Evolutionary conservation across 805 yeast genomes (phyloP), one percentile per base, ranked within the genome.

Genomic region (Wickerhamiella sergipiensis): DNA sequence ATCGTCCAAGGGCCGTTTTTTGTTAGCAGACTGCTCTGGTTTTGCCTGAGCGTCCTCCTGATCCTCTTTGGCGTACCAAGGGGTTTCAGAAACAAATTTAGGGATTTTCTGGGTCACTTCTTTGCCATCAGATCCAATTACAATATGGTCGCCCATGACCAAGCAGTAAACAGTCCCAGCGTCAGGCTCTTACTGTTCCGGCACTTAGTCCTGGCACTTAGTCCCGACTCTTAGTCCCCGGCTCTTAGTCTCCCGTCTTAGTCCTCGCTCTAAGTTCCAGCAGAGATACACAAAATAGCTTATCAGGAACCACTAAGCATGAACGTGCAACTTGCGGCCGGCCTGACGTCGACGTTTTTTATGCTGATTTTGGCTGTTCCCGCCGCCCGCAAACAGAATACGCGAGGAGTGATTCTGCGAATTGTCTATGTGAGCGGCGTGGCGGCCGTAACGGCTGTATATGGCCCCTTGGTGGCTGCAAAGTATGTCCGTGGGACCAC

Each of bases 111-210:
- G 54, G 38, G 45, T 44, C 9, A 44, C 45, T 12, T 13, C 22
- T 36, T 45, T 48, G 43, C 50, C 50, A 18, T 48, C 50, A 5
- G 50, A 43, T 12, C 50, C 50, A 12, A 48, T 23, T 2, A 47
- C 50, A 2, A 33, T 8, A 13, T 43, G 21, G n/a, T 45, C 18
- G 36, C 3, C 46, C 46, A 24, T 24, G 26, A 8, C 26, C 26
- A 24, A 24, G 26, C 26, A 24, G 26, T n/a, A n/a, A n/a, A n/a
- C n/a, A n/a, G n/a, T n/a, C n/a, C n/a, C n/a, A n/a, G n/a, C n/a
- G n/a, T n/a, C n/a, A n/a, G n/a, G n/a, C n/a, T n/a, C n/a, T n/a
- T n/a, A n/a, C n/a, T n/a, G n/a, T n/a, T n/a, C n/a, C n/a, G n/a
- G n/a, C n/a, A n/a, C n/a, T n/a, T n/a, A n/a, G n/a, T n/a, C n/a